These are phyloP conservation scores for Rhynchospora breviuscula DNA, from an alignment of 176 grass and related monocot species.

Conservation along the genomic window DNA sequence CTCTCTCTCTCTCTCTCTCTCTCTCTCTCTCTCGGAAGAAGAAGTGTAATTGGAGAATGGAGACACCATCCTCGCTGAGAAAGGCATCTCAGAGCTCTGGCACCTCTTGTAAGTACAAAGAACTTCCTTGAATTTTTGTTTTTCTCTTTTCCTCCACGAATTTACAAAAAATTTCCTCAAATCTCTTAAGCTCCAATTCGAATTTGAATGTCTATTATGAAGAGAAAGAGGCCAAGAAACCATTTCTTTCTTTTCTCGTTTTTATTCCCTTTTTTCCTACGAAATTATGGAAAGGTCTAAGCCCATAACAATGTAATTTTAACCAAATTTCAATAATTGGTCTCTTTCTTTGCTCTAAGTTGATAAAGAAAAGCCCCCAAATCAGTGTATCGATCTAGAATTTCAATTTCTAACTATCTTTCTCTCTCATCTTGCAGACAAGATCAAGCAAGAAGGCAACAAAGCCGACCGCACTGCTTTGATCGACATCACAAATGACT, in stretches of 20 bases:
- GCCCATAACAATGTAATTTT: not conserved
- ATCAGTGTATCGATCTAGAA: not conserved
- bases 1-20: not conserved
- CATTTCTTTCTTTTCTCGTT: not conserved
- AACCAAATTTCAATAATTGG: not conserved
- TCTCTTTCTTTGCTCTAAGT: not conserved
- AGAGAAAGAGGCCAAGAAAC: not conserved
- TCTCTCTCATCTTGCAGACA: conserved; percentile 23
- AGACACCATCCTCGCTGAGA: conserved; percentile 17
- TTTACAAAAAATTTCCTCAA: not conserved
- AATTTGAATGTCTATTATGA: not conserved
- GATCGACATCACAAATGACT: conserved; percentile 92
- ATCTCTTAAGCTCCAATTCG: not conserved
- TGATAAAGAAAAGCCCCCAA: not conserved
- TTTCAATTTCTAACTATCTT: conserved; percentile 4
- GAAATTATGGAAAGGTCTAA: not conserved
- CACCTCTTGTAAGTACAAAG: not conserved
- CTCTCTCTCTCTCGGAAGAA: not conserved
- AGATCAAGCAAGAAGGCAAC: conserved; percentile 20
- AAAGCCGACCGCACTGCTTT: conserved; percentile 35
- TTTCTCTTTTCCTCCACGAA: not conserved
- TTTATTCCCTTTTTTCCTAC: not conserved
- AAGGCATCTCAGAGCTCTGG: conserved; percentile 4
- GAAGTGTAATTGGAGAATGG: conserved; percentile 14
- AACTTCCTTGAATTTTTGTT: conserved; percentile 8